Evolutionary conservation across 352 stramenopile species (phyloP).

Genomic region (Phytophthora podocarpi): DNA sequence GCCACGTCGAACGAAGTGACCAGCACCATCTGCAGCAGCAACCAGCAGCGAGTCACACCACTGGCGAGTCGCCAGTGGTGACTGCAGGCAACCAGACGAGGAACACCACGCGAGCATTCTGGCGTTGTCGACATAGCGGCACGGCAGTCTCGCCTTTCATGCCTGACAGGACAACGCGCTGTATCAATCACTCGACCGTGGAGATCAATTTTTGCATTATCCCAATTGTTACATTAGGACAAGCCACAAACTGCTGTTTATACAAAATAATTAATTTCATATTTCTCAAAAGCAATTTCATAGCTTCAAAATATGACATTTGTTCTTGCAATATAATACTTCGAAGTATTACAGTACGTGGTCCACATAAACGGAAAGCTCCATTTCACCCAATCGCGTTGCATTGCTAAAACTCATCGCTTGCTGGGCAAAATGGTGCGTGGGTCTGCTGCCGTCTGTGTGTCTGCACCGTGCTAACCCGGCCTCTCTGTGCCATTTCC

Average conservation of each 20-base stretch:
- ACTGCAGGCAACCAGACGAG: conserved; percentile 18
- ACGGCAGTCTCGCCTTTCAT: conserved; percentile 12
- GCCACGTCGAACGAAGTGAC: neutral
- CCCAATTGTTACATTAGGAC: no score
- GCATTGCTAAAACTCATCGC: no score
- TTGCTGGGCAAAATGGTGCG: conserved; percentile 33
- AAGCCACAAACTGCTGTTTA: no score
- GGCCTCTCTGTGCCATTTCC: conserved; percentile 1
- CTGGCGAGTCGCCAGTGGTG: neutral
- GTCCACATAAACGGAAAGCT: no score
- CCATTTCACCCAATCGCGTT: neutral
- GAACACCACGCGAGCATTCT: conserved; percentile 15
- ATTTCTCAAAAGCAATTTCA: no score
- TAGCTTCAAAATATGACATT: no score
- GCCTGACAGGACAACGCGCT: conserved; percentile 29
- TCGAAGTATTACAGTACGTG: no score
- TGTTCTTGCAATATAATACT: no score
- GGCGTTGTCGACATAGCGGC: neutral
- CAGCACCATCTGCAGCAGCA: conserved; percentile 25
- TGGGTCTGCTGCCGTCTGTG: conserved; percentile 1
- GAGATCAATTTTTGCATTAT: no score
- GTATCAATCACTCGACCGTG: no score
- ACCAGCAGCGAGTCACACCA: no score
- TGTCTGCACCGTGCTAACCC: conserved; percentile 3
- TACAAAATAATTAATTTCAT: no score